Evolutionary conservation across 139 green algal species (phyloP), one percentile per base, ranked within the genome.

Genomic region (Micractinium sp.): DNA sequence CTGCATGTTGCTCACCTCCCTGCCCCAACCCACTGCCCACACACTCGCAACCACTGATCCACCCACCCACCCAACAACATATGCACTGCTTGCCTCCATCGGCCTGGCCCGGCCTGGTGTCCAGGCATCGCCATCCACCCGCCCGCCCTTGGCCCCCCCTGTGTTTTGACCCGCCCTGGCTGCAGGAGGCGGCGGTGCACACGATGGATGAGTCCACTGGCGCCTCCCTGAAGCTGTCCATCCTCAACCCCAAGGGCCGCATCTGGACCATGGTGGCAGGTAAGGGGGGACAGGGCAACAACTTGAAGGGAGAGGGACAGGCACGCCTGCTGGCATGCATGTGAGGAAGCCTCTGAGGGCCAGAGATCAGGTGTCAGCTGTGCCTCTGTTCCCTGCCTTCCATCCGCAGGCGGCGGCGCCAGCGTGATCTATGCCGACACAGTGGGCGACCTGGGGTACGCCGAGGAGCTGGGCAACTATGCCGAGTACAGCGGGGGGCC

Each of bases 351-450:
- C n/a, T n/a, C n/a, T n/a, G n/a, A n/a, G n/a, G n/a, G n/a, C n/a
- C n/a, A n/a, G n/a, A n/a, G n/a, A n/a, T n/a, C n/a, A n/a, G n/a
- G n/a, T n/a, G n/a, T 33, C 67, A 27, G 67, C 18, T 74, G 67
- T 56, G 47, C 47, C 47, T 56, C 9, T 56, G 47, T 9, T 56
- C 53, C 47, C 75, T 18, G 3, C 36, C 76, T n/a, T 33, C 29
- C 19, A 14, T 31, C n/a, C 38, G 33, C 77, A 18, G 9, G 19
- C 77, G 22, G 13, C 9, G 29, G 96, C 29, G 97, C 97, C 0
- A 95, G 87, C 41, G 97, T 99, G 16, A 99, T 99, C 83, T 99
- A 99, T 88, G 94, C 97, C 4, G 96, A 98, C 96, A 98, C 96
- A 0, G 96, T 98, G 25, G 96, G 88, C 18, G 96, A 98, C 85